Evolutionary conservation across 495 filamentous ascomycete species (phyloP).

Genomic region (Pseudomonodictys pantanalensis): DNA sequence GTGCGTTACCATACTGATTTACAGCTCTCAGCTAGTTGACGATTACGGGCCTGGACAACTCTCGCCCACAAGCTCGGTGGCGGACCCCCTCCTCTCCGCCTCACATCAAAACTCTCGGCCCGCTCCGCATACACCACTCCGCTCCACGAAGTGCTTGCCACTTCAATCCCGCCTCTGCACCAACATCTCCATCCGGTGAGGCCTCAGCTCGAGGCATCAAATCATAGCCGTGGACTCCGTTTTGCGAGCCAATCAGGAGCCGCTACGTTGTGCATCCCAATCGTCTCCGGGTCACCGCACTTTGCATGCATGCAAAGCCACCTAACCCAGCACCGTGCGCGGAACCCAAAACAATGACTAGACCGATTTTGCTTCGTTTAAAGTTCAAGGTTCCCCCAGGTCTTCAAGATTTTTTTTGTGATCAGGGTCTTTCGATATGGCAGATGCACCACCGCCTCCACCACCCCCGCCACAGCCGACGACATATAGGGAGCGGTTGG

Average conservation of each 20-base stretch:
- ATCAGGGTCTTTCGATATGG: constrained; percentile 13
- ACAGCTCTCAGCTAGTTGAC: too few species aligned
- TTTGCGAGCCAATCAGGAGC: constrained; percentile 15
- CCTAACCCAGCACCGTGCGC: constrained; percentile 9
- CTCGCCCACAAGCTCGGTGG: too few species aligned
- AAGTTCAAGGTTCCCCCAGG: constrained; percentile 4
- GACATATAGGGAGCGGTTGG: constrained; percentile 26
- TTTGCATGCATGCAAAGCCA: constrained; percentile 28
- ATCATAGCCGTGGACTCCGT: background rate
- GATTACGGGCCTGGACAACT: too few species aligned
- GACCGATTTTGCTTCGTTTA: constrained; percentile 1
- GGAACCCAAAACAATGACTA: constrained; percentile 2
- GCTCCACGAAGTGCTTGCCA: background rate
- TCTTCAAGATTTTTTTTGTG: background rate
- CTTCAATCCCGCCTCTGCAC: background rate
- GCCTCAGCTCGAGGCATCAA: constrained; percentile 13
- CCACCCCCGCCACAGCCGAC: constrained; percentile 10
- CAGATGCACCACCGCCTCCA: constrained; percentile 8
- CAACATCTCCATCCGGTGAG: constrained; percentile 20
- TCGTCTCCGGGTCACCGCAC: constrained; percentile 26
- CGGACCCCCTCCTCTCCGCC: too few species aligned
- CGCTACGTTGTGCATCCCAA: constrained; percentile 33
- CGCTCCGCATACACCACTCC: constrained; percentile 1
- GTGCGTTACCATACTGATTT: too few species aligned
- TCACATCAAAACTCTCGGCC: background rate